Percentiles rank a stretch among this genome's conserved stretches.
Conservation (phyloP, 805 yeast genomes). For the Metschnikowia picachoensis region DNA sequence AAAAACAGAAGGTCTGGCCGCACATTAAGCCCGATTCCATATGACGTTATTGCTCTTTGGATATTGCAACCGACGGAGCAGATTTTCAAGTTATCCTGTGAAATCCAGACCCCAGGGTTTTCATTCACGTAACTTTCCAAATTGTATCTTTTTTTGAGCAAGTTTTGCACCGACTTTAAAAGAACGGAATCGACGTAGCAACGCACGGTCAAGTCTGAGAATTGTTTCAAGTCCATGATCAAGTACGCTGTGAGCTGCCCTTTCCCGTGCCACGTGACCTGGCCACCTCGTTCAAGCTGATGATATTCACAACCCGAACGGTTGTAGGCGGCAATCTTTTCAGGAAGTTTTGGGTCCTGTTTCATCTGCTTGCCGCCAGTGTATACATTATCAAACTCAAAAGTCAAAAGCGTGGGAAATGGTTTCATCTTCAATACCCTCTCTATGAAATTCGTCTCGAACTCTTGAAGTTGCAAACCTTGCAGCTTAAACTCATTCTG, state of each 20-base stretch:
- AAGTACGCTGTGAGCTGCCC: slow-evolving; percentile 91
- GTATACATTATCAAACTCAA: slow-evolving; percentile 81
- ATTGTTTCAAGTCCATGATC: slow-evolving; percentile 57
- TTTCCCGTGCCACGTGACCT: slow-evolving; percentile 93
- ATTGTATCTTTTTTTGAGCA: slow-evolving; percentile 37
- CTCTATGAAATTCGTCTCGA: slow-evolving; percentile 43
- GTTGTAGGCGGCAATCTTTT: slow-evolving; percentile 26
- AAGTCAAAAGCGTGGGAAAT: slow-evolving; percentile 67
- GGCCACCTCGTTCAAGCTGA: slow-evolving; percentile 92
- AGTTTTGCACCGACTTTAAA: slow-evolving; percentile 51
- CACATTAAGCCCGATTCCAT: slow-evolving; percentile 84
- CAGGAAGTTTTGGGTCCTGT: slow-evolving; percentile 38
- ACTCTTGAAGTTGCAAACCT: slow-evolving; percentile 41
- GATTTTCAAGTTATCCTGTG: slow-evolving; percentile 50
- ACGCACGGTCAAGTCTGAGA: slow-evolving; percentile 52
- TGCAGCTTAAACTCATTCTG: slow-evolving; percentile 35
- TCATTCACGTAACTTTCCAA: slow-evolving; percentile 51
- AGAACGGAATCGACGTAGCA: slow-evolving; percentile 63
- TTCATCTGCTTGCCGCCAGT: slow-evolving; percentile 89
- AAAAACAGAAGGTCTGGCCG: slow-evolving; percentile 68
- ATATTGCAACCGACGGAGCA: slow-evolving; percentile 90
- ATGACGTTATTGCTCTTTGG: slow-evolving; percentile 78
- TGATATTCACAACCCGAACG: slow-evolving; percentile 54
- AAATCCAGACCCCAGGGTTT: slow-evolving; percentile 88
- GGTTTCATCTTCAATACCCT: slow-evolving; percentile 47